Conservation (phyloP, 805 yeast species). For the Schwanniomyces sp. region DNA sequence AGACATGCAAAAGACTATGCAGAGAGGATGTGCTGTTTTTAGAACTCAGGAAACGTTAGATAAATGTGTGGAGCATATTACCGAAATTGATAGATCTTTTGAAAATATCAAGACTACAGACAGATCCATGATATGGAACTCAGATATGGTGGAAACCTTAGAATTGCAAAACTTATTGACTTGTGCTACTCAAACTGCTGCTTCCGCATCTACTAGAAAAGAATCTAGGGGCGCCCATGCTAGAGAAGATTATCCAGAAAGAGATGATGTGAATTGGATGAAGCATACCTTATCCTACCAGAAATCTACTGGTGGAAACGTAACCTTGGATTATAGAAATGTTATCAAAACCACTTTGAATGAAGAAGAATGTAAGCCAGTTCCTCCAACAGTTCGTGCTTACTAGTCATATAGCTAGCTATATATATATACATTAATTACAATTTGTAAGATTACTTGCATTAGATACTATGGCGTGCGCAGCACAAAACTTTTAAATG, state of each 20-base stretch:
- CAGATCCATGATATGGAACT: constrained; percentile 98
- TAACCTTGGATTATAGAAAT: constrained; percentile 77
- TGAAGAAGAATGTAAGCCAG: constrained; percentile 88
- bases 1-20: constrained; percentile 95
- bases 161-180: constrained; percentile 96
- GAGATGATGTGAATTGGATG: constrained; percentile 97
- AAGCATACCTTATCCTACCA: constrained; percentile 97
- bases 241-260: constrained; percentile 93
- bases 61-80: constrained; percentile 81
- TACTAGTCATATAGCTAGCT: constrained; percentile 47
- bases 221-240: constrained; percentile 99
- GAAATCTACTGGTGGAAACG: constrained; percentile 63
- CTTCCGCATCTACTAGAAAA: constrained; percentile 88
- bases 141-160: constrained; percentile 92
- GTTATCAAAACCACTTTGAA: constrained; percentile 84
- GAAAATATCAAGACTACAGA: constrained; percentile 82
- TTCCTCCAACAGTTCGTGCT: constrained; percentile 95
- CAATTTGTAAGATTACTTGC: neutral
- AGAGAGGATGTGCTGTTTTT: constrained; percentile 94
- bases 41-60: constrained; percentile 90
- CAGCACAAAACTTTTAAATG: neutral
- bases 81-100: constrained; percentile 71
- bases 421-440: neutral
- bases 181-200: constrained; percentile 94
- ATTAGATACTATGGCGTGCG: neutral